phyloP scores from a whole-genome alignment of 2,329 filamentous ascomycete genomes.

The Penicillium sp. region DNA sequence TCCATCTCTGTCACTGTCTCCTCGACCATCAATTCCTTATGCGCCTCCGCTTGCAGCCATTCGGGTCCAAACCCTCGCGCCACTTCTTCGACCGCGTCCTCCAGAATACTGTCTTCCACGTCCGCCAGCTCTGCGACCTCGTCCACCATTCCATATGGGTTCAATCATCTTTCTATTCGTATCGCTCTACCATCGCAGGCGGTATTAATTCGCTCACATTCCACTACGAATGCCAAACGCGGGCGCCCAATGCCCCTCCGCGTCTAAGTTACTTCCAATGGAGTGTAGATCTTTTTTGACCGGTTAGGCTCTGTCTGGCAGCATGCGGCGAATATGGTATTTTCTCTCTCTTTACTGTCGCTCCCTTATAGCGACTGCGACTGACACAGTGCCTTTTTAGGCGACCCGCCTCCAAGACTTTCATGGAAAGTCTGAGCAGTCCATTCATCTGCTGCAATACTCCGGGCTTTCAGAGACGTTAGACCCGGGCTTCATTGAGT shows the following conservation, averaged over 20 bases:
- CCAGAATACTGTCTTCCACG: too few relatives aligned
- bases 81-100: slow-evolving; percentile 36
- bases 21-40: slow-evolving; percentile 39
- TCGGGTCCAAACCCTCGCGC: slow-evolving; percentile 24
- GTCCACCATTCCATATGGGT: too few relatives aligned
- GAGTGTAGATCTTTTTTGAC: slow-evolving; percentile 13
- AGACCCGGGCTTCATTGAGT: slow-evolving; percentile 11
- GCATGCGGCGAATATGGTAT: slow-evolving; percentile 25
- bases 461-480: too few relatives aligned
- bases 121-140: too few relatives aligned
- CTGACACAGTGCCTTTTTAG: slow-evolving; percentile 2
- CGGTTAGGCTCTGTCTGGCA: slow-evolving; percentile 17
- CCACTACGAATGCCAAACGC: slow-evolving; percentile 9
- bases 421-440: slow-evolving; percentile 14
- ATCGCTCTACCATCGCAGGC: slow-evolving; percentile 31
- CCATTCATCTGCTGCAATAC: slow-evolving; percentile 15
- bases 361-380: too few relatives aligned
- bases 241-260: slow-evolving; percentile 5
- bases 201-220: slow-evolving; percentile 16
- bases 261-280: slow-evolving; percentile 14
- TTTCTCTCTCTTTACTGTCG: background rate
- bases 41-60: slow-evolving; percentile 23
- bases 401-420: slow-evolving; percentile 21
- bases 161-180: slow-evolving; percentile 34
- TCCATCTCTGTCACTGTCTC: slow-evolving; percentile 36